phyloP scores from a whole-genome alignment of 352 stramenopile genomes.

The Phytopythium kandeliae region DNA sequence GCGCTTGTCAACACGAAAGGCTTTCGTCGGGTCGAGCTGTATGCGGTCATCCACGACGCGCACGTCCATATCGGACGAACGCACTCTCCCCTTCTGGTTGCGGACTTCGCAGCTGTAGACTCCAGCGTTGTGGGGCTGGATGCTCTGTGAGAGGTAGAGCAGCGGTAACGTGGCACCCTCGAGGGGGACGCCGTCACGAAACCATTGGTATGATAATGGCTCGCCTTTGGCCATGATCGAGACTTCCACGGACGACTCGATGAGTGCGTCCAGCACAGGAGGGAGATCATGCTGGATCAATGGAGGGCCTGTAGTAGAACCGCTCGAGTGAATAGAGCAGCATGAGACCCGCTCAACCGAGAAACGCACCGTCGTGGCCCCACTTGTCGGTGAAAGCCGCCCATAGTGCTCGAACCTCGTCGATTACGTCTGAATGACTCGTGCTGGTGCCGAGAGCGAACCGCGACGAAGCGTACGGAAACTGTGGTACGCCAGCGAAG shows the following conservation, averaged over 20 bases:
- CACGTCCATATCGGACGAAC: slow-evolving; percentile 28
- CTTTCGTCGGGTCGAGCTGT: slow-evolving; percentile 25
- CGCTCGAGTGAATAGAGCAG: neutral
- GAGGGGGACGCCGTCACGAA: slow-evolving; percentile 20
- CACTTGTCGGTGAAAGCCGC: slow-evolving; percentile 49
- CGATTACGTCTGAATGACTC: slow-evolving; percentile 11
- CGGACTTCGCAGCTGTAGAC: slow-evolving; percentile 49
- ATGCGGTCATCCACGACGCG: slow-evolving; percentile 42
- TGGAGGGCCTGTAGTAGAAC: slow-evolving; percentile 13
- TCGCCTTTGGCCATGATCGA: slow-evolving; percentile 52
- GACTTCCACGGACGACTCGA: slow-evolving; percentile 50
- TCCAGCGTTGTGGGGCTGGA: slow-evolving; percentile 52
- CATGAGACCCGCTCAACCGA: neutral
- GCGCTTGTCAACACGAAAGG: slow-evolving; percentile 33
- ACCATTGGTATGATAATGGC: slow-evolving; percentile 70
- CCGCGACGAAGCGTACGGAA: slow-evolving; percentile 39
- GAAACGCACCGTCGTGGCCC: slow-evolving; percentile 42
- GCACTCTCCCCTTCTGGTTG: slow-evolving; percentile 39
- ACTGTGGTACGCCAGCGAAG: slow-evolving; percentile 60
- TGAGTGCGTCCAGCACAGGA: slow-evolving; percentile 15
- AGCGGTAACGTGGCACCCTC: slow-evolving; percentile 34
- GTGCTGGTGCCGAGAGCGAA: slow-evolving; percentile 7
- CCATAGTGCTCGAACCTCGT: slow-evolving; percentile 33
- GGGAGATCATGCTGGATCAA: slow-evolving; percentile 44
- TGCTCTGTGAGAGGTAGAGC: slow-evolving; percentile 44